Base-by-base conservation (phyloP, 805 yeast genomes). In the Metschnikowia peoriensis region DNA sequence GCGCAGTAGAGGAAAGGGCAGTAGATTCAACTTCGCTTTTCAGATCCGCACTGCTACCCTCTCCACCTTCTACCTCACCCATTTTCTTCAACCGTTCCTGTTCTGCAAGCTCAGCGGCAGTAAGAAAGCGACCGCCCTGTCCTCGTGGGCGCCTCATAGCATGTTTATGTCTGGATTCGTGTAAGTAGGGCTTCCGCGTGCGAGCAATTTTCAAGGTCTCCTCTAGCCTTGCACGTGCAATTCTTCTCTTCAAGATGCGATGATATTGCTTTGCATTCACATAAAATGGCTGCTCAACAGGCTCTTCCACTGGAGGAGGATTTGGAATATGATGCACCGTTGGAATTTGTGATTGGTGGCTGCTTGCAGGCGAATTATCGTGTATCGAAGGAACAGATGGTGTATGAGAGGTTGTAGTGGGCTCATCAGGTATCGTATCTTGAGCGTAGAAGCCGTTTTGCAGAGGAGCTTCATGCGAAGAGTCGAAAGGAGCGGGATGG, bases 81-180 rank as follows among this genome's bases (percentile, higher is more conserved):
- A 71, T 62, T 52, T 71, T 73, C 29, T 72, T 77, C 49, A 69
- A 60, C 29, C 75, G 61, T 39, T 73, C 79, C 61, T 71, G 72
- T 52, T 75, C 79, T 3, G 79, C 79, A 44, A 75, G 75, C 58
- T 75, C 80, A 7, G 97, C 96, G 12, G 98, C 97, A 0, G 99
- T 94, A 54, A 94, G 72, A 61, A 94, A 94, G 55, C 99, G 78
- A 7, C 99, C 99, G 34, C 99, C 99, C 72, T 94, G 98, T 28
- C 99, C 99, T 61, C 99, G 83, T 14, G 99, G 98, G 67, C 99
- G 82, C 66, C 98, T 81, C 99, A 94, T 94, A 2, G 99, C 99
- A 68, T 94, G 99, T 67, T 94, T 93, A 68, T 94, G 99, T 62
- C 99, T 80, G 16, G 97, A 89, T 70, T 94, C 99, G 66, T 94